Base-by-base conservation (phyloP, 306 rosid genomes). In the Sphenostylis stenocarpa region DNA sequence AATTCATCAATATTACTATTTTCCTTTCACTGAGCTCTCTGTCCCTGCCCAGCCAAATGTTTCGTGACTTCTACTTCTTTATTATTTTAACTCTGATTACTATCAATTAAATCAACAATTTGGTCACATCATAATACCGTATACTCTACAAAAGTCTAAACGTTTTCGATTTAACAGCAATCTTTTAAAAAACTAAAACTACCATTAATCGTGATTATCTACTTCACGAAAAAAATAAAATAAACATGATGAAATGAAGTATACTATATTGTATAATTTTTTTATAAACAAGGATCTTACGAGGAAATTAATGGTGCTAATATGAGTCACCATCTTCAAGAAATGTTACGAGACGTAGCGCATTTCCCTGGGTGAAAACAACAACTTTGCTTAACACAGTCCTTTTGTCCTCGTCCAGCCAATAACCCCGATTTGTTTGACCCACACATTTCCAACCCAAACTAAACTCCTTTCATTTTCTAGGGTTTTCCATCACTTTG, bases 391-490 rank as follows among this genome's bases (percentile, higher is more conserved):
- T 74, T 61, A 48, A 77, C 68, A 80, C 81, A 81, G 49, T 82
- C 84, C 63, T 84, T 84, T 89, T 83, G 84, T 82, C 91, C 41
- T 69, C 70, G 80, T 81, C 84, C 76, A 87, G 64, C 85, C 82
- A 81, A 71, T 71, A 45, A 68, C 78, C 82, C 78, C 85, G 34
- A 85, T 78, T 86, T 81, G 44, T 72, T 85, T 88, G 86, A 81
- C 85, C 87, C 88, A 75, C 86, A 73, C 73, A 47, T 71, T 76
- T 70, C 82, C 76, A 47, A 71, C 79, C 79, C 57, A 58, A 55
- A 66, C 73, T 75, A 53, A 64, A 61, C 72, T 68, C 78, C 71
- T 83, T 83, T 67, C 63, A 73, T 75, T 87, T 85, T 72, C 81
- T 80, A 75, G 72, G 67, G 53, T 78, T 83, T 68, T 77, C 82